Base-by-base conservation (phyloP, 2,329 filamentous ascomycete genomes). In the Penicillium sp. region DNA sequence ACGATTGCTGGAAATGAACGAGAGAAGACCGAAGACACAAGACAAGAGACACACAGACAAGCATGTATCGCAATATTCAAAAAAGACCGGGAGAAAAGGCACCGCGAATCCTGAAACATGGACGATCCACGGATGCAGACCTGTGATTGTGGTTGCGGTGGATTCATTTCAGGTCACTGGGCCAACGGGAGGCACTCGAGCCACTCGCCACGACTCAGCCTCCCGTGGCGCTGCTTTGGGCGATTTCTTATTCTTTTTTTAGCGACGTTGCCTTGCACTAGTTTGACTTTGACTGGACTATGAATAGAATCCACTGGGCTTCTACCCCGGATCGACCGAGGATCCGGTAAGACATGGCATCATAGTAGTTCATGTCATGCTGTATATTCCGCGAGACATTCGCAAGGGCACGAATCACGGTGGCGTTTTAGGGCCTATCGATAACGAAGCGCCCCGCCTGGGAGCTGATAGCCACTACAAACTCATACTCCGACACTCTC, bases 141-240 rank as follows among this genome's bases (percentile, higher is more conserved):
- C 5, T 3, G 38, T 25, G 11, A 14, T n/a, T 27, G 20, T 25
- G 24, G 39, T 40, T 24, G 20, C 14, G 38, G 38, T 40, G 38
- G 22, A 8, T 28, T 38, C 13, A 4, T 28, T 4, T 20, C 35
- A 38, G 39, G 46, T 61, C 58, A 54, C 56, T 57, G 56, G 58
- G 58, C 58, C 58, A 61, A 61, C 58, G 49, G 31, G 39, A 53
- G 43, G 38, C 53, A 56, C 39, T 41, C 10, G 24, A 13, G 9
- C 35, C 35, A 38, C 35, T 20, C 18, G 35, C 35, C 35, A 38
- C 35, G 10, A 11, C 35, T 38, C 35, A 38, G 35, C 35, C 35
- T 38, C n/a, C 16, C 4, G 18, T 22, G 35, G 35, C 28, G 10
- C 8, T 18, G 33, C 8, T 8, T 27, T 8, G 9, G 16, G 22